Base-by-base conservation (phyloP, 495 filamentous ascomycete species). In the Bacidia gigantensis region DNA sequence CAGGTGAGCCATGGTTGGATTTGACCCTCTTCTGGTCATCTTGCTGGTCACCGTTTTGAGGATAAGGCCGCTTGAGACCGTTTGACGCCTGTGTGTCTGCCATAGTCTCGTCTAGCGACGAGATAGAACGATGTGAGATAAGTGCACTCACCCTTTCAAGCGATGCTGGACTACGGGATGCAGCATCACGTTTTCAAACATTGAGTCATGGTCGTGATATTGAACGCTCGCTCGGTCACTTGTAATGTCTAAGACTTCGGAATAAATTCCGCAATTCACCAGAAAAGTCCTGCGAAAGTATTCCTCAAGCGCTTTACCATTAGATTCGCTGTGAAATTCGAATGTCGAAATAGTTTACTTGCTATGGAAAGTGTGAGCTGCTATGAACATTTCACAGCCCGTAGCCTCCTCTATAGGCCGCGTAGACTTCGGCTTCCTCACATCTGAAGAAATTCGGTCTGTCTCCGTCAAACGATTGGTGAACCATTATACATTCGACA, bases 391-490 rank as follows among this genome's bases (percentile, higher is more conserved):
- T 61, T 85, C 90, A 50, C 86, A 89, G 60, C 89, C 92, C 35
- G 80, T 96, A 55, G 73, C 83, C 61, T 94, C 88, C 58, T 69
- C 80, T 64, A 83, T 99, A 65, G 76, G 79, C 64, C 85, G 84
- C 62, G 87, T 97, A 58, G 84, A 90, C 64, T 99, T 99, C 71
- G 81, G 76, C 26, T 82, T 87, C 63, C 81, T 94, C 58, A 77
- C 82, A 49, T 65, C 80, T 43, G 75, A 83, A 51, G 93, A 97
- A 64, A 87, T 97, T 68, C 81, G 79, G 65, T 76, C 80, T 55
- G 76, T 95, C 45, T 97, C 93, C 9, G 93, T 95, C 52, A 92
- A 88, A 72, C 79, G 79, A 66, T 92, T 99, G 59, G 80, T 89
- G 55, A 90, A 89, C 71, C 80, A 87, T 20, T 80, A 74, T 40